Evolutionary conservation across 83 land plant species (phyloP), one percentile per base, ranked within the genome.

Genomic region (Picea abies): DNA sequence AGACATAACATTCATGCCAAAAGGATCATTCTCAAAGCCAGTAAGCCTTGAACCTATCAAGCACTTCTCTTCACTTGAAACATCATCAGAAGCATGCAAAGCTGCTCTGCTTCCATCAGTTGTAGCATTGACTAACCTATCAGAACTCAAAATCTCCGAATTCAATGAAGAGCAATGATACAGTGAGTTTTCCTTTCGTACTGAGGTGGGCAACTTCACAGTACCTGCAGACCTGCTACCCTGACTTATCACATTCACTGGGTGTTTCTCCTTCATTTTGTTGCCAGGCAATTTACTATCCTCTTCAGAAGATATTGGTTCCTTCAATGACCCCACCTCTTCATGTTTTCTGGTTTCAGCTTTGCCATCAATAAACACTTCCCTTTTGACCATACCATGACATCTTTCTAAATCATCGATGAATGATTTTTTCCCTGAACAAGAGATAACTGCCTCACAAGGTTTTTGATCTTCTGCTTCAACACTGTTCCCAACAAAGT

Each of bases 11-110:
- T 6, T 15, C 72, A 26, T 69, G 37, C 15, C 72, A 32, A 35
- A 69, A 35, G 72, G 72, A 14, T 69, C 72, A 35, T 32, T 32
- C 72, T 20, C n/a, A 15, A 37, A 15, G 37, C 26, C 15, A 25
- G 37, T 5, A 69, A 69, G n/a, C 72, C 7, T 37, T 69, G 72
- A 69, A 26, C 41, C 72, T 69, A 35, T 69, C 72, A 69, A 69
- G 32, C 19, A 69, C 17, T 69, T 69, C 37, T 69, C 72, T 29
- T 69, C 35, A 29, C 41, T 35, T 4, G 72, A 69, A 41, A 15
- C 72, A 69, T 35, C 16, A 69, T 37, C 72, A 35, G 44, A 69
- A 35, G 37, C 72, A 32, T 69, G 37, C 72, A 29, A 19, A 32
- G 72, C 12, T 69, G 72, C 19, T 14, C 9, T 69, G 41, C 72